phyloP scores from a whole-genome alignment of 2,329 filamentous ascomycete species.

The Colletotrichum sojae region DNA sequence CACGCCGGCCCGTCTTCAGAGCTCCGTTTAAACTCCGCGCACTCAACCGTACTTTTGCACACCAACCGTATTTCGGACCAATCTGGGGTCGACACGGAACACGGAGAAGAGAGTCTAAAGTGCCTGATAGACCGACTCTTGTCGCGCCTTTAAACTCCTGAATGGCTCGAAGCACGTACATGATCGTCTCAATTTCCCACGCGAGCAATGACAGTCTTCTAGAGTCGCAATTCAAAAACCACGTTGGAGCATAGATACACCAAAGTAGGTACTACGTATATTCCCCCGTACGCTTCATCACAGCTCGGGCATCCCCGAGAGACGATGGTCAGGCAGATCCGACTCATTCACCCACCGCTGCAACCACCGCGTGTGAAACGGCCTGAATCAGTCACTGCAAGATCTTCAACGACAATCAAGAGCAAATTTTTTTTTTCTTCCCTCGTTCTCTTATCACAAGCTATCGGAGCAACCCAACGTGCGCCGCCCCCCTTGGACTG shows the following conservation, averaged over 20 bases:
- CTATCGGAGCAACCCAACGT: too few relatives aligned
- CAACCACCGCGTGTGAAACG: slow-evolving; percentile 31
- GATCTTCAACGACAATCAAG: slow-evolving; percentile 7
- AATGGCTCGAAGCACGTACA: slow-evolving; percentile 14
- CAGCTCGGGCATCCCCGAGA: slow-evolving; percentile 20
- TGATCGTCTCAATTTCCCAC: slow-evolving; percentile 33
- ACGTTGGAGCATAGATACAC: too few relatives aligned
- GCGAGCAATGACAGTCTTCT: slow-evolving; percentile 5
- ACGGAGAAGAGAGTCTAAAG: not conserved
- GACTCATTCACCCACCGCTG: slow-evolving; percentile 20
- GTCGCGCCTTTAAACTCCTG: not conserved
- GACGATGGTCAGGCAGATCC: not conserved
- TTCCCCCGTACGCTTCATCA: not conserved
- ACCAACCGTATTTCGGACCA: slow-evolving; percentile 11
- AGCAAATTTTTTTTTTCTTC: too few relatives aligned
- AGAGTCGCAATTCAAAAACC: too few relatives aligned
- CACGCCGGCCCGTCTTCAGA: not conserved
- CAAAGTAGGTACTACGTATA: not conserved
- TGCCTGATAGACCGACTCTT: slow-evolving; percentile 7
- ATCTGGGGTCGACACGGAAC: not conserved
- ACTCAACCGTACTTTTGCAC: not conserved
- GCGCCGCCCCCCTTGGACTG: slow-evolving; percentile 8
- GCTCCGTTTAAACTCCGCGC: slow-evolving; percentile 13
- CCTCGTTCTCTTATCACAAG: not conserved
- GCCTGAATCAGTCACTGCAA: slow-evolving; percentile 34